phyloP scores from a whole-genome alignment of 139 green algal genomes.

The Closterium sp. region DNA sequence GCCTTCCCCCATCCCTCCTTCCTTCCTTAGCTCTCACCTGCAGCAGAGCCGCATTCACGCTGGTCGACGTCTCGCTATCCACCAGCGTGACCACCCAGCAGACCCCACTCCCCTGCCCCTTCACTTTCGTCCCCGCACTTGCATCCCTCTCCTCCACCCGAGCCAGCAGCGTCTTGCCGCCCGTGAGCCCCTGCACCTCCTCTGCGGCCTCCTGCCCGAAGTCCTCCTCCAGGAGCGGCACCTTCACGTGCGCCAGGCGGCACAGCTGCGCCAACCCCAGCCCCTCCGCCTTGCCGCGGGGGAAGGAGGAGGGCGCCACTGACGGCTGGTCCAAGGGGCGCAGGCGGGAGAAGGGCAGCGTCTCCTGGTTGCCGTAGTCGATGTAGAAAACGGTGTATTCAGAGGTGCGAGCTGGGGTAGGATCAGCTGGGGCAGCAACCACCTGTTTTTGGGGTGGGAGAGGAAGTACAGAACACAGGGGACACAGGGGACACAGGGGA shows the following conservation, averaged over 20 bases:
- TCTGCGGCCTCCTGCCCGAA: constrained; percentile 63
- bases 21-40: too few species aligned
- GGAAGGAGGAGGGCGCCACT: constrained; percentile 3
- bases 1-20: background rate
- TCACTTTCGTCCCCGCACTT: constrained; percentile 6
- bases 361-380: constrained; percentile 90
- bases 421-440: background rate
- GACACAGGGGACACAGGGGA: too few species aligned
- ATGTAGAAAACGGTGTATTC: constrained; percentile 72
- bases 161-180: constrained; percentile 18
- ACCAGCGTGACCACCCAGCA: constrained; percentile 44
- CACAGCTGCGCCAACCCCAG: constrained; percentile 26
- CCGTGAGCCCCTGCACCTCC: background rate
- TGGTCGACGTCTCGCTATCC: constrained; percentile 18
- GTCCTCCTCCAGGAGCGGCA: constrained; percentile 63
- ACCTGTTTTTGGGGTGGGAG: constrained; percentile 11
- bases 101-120: constrained; percentile 32
- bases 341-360: constrained; percentile 36
- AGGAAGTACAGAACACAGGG: too few species aligned
- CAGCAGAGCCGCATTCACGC: constrained; percentile 36
- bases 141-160: constrained; percentile 48
- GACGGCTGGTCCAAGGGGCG: constrained; percentile 14
- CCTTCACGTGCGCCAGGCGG: constrained; percentile 65
- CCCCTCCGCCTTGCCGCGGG: background rate
- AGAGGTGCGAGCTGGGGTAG: background rate